Evolutionary conservation across 352 stramenopile genomes (phyloP).

Genomic region (Aphanomyces stellatus): DNA sequence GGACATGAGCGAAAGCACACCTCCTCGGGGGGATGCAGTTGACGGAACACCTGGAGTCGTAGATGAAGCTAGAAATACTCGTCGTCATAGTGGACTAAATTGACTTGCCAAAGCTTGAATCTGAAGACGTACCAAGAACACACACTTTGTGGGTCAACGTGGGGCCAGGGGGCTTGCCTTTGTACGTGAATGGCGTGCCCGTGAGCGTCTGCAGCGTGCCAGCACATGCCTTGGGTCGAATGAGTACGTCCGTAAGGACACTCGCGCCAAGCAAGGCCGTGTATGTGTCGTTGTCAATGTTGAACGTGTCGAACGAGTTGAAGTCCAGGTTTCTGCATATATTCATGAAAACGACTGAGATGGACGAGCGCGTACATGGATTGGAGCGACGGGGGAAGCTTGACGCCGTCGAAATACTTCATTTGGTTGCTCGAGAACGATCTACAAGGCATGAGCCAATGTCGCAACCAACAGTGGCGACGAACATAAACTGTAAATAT

Average conservation of each 20-base stretch:
- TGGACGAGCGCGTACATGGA: not conserved
- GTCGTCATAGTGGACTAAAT: too few relatives aligned
- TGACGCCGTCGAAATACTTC: not conserved
- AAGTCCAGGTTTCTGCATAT: conserved; percentile 1
- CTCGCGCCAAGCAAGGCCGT: not conserved
- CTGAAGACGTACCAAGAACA: not conserved
- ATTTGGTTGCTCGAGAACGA: conserved; percentile 7
- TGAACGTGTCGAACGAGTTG: conserved; percentile 8
- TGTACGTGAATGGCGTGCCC: not conserved
- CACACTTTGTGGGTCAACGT: not conserved
- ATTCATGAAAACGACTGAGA: not conserved
- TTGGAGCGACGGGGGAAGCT: not conserved
- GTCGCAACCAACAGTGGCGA: not conserved
- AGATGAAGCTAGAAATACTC: not conserved
- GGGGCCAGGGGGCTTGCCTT: not conserved
- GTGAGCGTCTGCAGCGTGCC: not conserved
- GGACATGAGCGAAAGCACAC: not conserved
- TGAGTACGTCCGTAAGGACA: not conserved
- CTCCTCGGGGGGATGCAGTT: not conserved
- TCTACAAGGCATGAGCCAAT: not conserved
- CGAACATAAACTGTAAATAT: not conserved
- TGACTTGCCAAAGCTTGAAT: too few relatives aligned
- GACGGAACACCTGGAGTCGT: not conserved
- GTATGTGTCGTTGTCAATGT: not conserved
- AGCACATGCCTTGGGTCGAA: not conserved